Evolutionary conservation across 1,139 yeast genomes (phyloP).

Genomic region (Kodamaea sp.): DNA sequence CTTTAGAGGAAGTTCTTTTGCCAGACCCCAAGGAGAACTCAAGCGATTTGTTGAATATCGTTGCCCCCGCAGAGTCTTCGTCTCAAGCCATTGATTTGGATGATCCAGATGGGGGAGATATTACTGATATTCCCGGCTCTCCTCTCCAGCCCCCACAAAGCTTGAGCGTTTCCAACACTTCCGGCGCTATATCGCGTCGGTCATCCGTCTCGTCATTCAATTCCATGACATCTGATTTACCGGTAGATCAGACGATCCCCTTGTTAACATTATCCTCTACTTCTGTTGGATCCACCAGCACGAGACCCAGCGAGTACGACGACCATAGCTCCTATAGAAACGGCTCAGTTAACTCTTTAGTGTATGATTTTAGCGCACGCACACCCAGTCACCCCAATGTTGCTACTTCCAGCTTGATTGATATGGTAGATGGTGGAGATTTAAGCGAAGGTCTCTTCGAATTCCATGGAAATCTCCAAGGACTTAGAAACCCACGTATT

Average conservation of each 20-base stretch:
- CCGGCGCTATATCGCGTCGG: conserved; percentile 13
- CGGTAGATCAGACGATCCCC: conserved; percentile 32
- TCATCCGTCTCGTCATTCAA: conserved; percentile 29
- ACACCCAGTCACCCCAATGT: conserved; percentile 19
- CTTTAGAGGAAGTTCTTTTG: conserved; percentile 17
- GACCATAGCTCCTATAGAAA: conserved; percentile 9
- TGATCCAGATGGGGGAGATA: conserved; percentile 7
- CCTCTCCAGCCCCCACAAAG: conserved; percentile 9
- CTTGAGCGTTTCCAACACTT: neutral
- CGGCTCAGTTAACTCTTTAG: conserved; percentile 23
- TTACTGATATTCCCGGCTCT: conserved; percentile 12
- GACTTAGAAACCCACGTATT: conserved; percentile 38
- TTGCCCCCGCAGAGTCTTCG: neutral
- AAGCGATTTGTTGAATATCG: neutral
- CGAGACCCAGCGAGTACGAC: neutral
- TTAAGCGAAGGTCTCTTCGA: conserved; percentile 24
- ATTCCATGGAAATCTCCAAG: conserved; percentile 26
- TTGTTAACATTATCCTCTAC: conserved; percentile 34
- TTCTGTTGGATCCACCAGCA: conserved; percentile 20
- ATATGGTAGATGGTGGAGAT: conserved; percentile 31
- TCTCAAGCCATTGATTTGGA: neutral
- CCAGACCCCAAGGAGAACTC: neutral
- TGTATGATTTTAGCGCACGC: conserved; percentile 25
- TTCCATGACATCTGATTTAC: conserved; percentile 33
- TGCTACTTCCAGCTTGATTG: conserved; percentile 21